These are phyloP conservation scores for Huntiella moniliformis DNA, from an alignment of 2,329 filamentous ascomycete species.

Conservation along the genomic window DNA sequence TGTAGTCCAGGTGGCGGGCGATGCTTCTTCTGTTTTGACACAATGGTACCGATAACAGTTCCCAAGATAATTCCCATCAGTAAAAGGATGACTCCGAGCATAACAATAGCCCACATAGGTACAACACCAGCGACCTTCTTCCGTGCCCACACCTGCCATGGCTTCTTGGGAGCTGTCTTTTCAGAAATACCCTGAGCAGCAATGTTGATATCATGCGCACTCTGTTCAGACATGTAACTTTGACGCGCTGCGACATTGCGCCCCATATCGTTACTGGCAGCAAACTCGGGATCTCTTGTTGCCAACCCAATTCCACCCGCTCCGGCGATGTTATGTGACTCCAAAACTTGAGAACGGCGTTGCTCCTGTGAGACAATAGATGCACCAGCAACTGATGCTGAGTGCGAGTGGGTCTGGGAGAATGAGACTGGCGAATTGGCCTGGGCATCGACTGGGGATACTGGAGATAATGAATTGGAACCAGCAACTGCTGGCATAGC, in stretches of 20 bases:
- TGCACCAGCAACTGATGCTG: slow-evolving; percentile 3
- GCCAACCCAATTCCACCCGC: slow-evolving; percentile 43
- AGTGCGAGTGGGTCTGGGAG: slow-evolving; percentile 2
- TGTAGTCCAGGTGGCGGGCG: background rate
- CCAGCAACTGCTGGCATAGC: slow-evolving; percentile 1
- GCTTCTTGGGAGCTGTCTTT: slow-evolving; percentile 27
- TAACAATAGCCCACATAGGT: slow-evolving; percentile 41
- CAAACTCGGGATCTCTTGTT: slow-evolving; percentile 43
- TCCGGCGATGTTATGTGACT: slow-evolving; percentile 25
- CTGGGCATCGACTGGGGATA: slow-evolving; percentile 4
- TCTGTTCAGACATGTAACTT: slow-evolving; percentile 32
- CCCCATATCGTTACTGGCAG: slow-evolving; percentile 32
- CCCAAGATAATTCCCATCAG: slow-evolving; percentile 37
- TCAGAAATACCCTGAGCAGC: slow-evolving; percentile 27
- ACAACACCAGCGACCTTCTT: slow-evolving; percentile 39
- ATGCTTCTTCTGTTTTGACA: slow-evolving; percentile 17
- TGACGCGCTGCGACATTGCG: slow-evolving; percentile 32
- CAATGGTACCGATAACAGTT: slow-evolving; percentile 33
- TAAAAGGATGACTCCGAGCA: slow-evolving; percentile 29
- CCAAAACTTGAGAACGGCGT: background rate
- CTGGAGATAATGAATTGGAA: background rate
- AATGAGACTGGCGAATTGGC: background rate
- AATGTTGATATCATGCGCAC: slow-evolving; percentile 35
- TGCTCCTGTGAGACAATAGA: background rate
- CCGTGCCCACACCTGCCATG: slow-evolving; percentile 34